Conservation (phyloP, 139 green algal genomes). For the Eudorina sp. region DNA sequence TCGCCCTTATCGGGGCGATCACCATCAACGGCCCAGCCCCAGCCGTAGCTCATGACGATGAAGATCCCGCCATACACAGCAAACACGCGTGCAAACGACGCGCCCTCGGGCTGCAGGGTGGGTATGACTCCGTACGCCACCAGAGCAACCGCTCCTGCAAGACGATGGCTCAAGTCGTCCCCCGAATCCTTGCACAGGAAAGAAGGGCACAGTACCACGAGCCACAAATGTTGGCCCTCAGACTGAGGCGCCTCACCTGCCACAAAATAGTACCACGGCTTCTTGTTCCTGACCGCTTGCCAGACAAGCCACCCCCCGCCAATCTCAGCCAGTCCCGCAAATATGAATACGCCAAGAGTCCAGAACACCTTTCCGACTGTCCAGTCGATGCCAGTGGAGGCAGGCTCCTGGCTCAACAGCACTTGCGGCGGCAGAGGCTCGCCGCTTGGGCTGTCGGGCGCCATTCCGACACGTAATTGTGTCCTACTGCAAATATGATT, state of each 20-base stretch:
- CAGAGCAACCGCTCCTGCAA: constrained; percentile 70
- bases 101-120: constrained; percentile 78
- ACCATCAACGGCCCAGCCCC: constrained; percentile 85
- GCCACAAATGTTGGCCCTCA: no score
- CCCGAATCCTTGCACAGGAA: no score
- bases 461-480: no score
- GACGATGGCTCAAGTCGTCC: no score
- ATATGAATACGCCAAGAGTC: constrained; percentile 60
- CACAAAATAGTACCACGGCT: constrained; percentile 67
- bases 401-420: not conserved
- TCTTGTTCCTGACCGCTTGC: constrained; percentile 74
- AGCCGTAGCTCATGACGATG: constrained; percentile 86
- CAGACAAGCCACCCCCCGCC: constrained; percentile 92
- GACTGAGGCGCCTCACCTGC: constrained; percentile 46
- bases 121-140: constrained; percentile 86
- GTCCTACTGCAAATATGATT: no score
- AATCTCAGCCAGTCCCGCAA: constrained; percentile 81
- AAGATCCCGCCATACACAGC: constrained; percentile 93
- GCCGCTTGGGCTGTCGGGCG: no score
- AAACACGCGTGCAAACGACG: constrained; percentile 71
- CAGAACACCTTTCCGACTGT: constrained; percentile 59
- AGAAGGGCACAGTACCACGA: no score
- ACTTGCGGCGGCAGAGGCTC: not conserved
- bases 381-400: constrained; percentile 51
- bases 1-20: constrained; percentile 85